These are phyloP conservation scores for Colletotrichum neosansevieriae DNA, from an alignment of 2,329 filamentous ascomycete genomes.

Conservation along the genomic window DNA sequence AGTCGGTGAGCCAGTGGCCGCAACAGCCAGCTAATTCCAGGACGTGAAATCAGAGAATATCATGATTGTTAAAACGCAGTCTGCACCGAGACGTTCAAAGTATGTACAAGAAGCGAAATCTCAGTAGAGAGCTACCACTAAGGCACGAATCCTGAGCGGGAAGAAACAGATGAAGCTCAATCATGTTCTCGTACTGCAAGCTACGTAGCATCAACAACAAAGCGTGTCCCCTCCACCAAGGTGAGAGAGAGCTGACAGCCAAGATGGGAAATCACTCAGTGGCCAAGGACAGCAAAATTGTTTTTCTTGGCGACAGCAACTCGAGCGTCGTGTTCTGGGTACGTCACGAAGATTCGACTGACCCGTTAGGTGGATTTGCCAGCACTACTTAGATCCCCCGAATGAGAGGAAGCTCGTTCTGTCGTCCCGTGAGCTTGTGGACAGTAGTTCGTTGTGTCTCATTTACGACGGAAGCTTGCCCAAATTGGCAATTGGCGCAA, in stretches of 20 bases:
- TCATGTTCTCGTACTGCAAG: neutral
- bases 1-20: slow-evolving; percentile 27
- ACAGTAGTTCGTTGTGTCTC: neutral
- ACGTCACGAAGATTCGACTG: rapidly evolving
- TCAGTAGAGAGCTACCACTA: neutral
- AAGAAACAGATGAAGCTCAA: neutral
- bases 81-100: neutral
- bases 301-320: neutral
- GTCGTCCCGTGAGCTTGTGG: neutral
- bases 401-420: neutral
- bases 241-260: neutral
- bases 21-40: slow-evolving; percentile 25
- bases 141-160: neutral
- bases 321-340: neutral
- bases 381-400: slow-evolving; percentile 10
- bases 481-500: neutral
- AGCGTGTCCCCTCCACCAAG: neutral
- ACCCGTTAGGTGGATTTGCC: slow-evolving; percentile 2
- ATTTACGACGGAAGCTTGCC: slow-evolving; percentile 4
- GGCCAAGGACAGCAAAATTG: neutral
- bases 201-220: neutral
- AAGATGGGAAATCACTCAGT: neutral
- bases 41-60: slow-evolving; percentile 17
- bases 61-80: neutral
- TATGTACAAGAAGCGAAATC: slow-evolving; percentile 8